These are phyloP conservation scores for Cylindrotheca fusiformis DNA, from an alignment of 108 stramenopile species.

Conservation along the genomic window DNA sequence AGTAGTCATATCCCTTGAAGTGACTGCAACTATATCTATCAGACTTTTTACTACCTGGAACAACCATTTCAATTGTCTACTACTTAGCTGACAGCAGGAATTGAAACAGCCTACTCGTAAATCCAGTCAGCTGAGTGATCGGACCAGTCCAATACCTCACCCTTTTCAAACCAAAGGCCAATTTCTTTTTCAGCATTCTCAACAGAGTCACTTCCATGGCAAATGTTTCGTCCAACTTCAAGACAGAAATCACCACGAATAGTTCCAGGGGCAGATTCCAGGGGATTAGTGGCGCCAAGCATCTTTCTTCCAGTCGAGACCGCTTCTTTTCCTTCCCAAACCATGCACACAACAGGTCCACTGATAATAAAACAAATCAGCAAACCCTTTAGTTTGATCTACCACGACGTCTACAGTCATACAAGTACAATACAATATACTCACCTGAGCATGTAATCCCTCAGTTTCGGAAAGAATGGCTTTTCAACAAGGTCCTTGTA, in stretches of 20 bases:
- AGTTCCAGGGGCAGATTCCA: constrained; percentile 86
- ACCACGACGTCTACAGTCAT: background rate
- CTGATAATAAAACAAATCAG: background rate
- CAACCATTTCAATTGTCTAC: no score
- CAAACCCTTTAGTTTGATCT: constrained; percentile 32
- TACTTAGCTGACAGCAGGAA: no score
- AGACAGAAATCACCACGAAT: constrained; percentile 92
- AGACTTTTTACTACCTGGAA: no score
- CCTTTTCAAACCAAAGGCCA: constrained; percentile 90
- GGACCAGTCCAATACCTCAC: constrained; percentile 74
- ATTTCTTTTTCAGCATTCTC: constrained; percentile 95
- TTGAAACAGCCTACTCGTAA: constrained; percentile 75
- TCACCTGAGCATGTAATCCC: constrained; percentile 84
- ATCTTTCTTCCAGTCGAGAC: constrained; percentile 91
- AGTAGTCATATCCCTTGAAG: no score
- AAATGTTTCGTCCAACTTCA: constrained; percentile 84
- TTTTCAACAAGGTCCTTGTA: constrained; percentile 89
- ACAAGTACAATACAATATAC: constrained; percentile 3
- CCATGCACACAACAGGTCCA: constrained; percentile 83
- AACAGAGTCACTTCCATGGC: constrained; percentile 88
- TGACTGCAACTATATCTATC: no score
- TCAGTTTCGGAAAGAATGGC: constrained; percentile 92
- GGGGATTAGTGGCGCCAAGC: constrained; percentile 95
- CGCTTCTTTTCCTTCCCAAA: constrained; percentile 92
- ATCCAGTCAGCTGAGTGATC: constrained; percentile 76